Base-by-base conservation (phyloP, 352 stramenopile species). In the Plasmopara muralis region DNA sequence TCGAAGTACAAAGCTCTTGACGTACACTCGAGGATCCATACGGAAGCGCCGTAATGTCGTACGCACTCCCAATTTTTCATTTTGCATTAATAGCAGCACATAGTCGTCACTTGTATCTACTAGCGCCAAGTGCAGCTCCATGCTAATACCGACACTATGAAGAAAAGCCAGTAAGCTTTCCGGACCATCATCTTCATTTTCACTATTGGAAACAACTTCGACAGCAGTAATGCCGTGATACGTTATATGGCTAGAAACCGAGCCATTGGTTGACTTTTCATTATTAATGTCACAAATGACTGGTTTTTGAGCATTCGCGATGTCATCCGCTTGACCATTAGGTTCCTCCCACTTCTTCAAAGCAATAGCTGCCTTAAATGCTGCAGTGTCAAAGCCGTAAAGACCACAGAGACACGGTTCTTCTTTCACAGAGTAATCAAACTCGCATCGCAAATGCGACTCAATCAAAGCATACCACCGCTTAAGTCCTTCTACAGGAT, bases 391-490 rank as follows among this genome's bases (percentile, higher is more conserved):
- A 13, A 92, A 50, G 0, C 82, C 79, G 39, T 87, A 92, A 5
- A 87, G 59, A 14, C 79, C 82, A 47, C 82, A 92, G 5, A 88
- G 43, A 48, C 82, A 90, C 35, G 68, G 70, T 15, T 76, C 62
- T 60, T 86, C 70, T 29, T 81, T 83, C 25, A 90, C 74, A 16
- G 79, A 87, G 46, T 89, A 87, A 47, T 89, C 77, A 41, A 90
- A 88, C 45, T 90, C 81, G 31, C 74, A 86, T 29, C 76, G 72
- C 39, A 91, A 60, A 47, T 91, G 81, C 12, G 81, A 88, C 63
- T 91, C 81, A 34, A 88, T 91, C 12, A 88, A 64, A n/a, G 77
- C 70, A 57, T 86, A 88, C 81, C 81, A 92, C 0, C 73, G 69
- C 28, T 85, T 79, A 6, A 89, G 55, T 18, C 81, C 81, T 58